Base-by-base conservation (phyloP, 225 moss, liverwort and hornwort species). In the Pleurozium schreberi region DNA sequence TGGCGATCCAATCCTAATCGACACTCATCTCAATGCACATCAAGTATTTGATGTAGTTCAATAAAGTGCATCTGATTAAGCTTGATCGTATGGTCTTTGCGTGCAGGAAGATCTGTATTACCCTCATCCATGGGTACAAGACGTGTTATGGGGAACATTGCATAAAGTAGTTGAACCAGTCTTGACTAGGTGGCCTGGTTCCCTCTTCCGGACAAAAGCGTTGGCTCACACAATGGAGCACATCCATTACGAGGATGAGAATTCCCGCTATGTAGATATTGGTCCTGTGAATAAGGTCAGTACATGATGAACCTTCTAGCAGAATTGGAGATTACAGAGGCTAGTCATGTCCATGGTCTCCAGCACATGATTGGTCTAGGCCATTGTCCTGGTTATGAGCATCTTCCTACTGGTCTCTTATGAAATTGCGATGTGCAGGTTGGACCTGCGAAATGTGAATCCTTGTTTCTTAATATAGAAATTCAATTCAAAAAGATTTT, bases 221-320 rank as follows among this genome's bases (percentile, higher is more conserved):
- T 88, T 97, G 88, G 95, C 95, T 55, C 93, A 93, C 89, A 82
- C 92, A 12, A 94, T 99, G 91, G 93, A 95, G 91, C 97, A 96
- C 88, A 95, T 99, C 68, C 97, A 97, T 90, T 99, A 96, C 30
- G 98, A 99, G 94, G 98, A 99, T 88, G 97, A 96, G 90, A 96
- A 92, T 57, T 84, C 93, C 23, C 93, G 93, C 23, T 97, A 95
- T 75, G 0, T 96, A 64, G 80, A 88, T 84, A 96, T 99, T 88
- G 98, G 98, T 79, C 97, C 98, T 86, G 98, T 97, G 80, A 99
- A 96, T 89, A 99, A 99, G 98, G 98, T 98, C 55, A 77, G 90
- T 87, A 14, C 55, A 18, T 59, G 38, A 64, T 38, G 58, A 85
- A 42, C 47, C 70, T 57, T 62, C 47, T 70, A 28, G 81, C 30